phyloP scores from a whole-genome alignment of 2,329 filamentous ascomycete genomes.

The Epichloe glyceriae region DNA sequence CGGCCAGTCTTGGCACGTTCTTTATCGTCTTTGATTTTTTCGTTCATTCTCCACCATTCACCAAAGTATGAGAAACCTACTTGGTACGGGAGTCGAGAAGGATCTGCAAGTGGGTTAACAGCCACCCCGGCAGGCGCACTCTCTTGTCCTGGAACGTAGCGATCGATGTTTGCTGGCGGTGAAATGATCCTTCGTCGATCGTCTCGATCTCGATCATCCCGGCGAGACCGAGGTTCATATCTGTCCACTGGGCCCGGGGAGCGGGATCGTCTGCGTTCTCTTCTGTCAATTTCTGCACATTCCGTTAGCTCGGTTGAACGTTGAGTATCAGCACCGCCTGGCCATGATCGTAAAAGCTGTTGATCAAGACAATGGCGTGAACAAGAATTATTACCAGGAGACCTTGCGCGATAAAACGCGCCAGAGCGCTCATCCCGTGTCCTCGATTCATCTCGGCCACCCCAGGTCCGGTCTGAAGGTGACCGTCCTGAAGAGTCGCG shows the following conservation, averaged over 20 bases:
- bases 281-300: slow-evolving; percentile 39
- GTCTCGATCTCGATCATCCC: slow-evolving; percentile 54
- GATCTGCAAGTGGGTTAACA: slow-evolving; percentile 58
- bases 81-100: slow-evolving; percentile 60
- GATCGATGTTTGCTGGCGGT: slow-evolving; percentile 62
- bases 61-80: slow-evolving; percentile 78
- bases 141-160: slow-evolving; percentile 69
- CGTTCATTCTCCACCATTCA: slow-evolving; percentile 76
- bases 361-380: neutral
- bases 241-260: slow-evolving; percentile 61
- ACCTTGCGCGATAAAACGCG: slow-evolving; percentile 52
- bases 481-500: slow-evolving; percentile 40
- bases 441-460: slow-evolving; percentile 39
- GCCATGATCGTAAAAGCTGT: neutral
- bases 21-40: slow-evolving; percentile 70
- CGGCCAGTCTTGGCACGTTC: slow-evolving; percentile 59
- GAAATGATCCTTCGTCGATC: slow-evolving; percentile 49
- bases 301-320: neutral
- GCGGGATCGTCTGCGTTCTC: slow-evolving; percentile 52
- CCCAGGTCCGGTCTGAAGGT: slow-evolving; percentile 40
- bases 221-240: slow-evolving; percentile 58
- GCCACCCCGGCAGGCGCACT: slow-evolving; percentile 28
- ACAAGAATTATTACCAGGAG: slow-evolving; percentile 47
- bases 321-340: neutral
- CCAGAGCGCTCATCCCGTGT: slow-evolving; percentile 42